Conservation (phyloP, 208 protist species). For the Trypanosoma platydactyli region DNA sequence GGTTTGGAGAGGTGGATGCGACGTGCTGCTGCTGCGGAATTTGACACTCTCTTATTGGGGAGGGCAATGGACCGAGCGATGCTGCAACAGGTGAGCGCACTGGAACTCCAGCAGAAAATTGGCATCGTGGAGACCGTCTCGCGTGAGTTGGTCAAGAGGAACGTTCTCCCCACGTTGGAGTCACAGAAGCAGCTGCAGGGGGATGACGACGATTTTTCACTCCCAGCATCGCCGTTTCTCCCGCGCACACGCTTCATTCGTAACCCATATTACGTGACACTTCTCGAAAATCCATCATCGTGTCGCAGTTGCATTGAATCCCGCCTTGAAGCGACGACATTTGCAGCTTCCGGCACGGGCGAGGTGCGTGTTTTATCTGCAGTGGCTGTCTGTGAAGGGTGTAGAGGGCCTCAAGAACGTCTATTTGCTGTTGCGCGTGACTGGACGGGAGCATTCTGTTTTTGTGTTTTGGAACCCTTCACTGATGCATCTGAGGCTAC, state of each 20-base stretch:
- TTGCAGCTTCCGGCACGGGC: constrained; percentile 11
- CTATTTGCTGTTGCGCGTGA: constrained; percentile 32
- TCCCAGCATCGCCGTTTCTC: constrained; percentile 29
- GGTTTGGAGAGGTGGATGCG: constrained; percentile 18
- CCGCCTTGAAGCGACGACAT: constrained; percentile 29
- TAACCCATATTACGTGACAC: constrained; percentile 25
- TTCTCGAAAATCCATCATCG: constrained; percentile 12
- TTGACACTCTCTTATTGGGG: constrained; percentile 10
- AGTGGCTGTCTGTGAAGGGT: constrained; percentile 13
- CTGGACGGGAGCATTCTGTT: constrained; percentile 32
- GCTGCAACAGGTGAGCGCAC: not conserved
- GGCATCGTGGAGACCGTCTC: not conserved
- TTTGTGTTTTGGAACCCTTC: constrained; percentile 26
- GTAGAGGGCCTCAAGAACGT: constrained; percentile 5
- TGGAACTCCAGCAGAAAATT: constrained; percentile 7
- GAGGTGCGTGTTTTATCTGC: constrained; percentile 35
- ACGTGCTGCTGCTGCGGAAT: not conserved
- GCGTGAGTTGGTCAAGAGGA: not conserved
- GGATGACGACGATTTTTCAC: constrained; percentile 1
- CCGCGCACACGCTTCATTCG: constrained; percentile 19
- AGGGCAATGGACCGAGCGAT: constrained; percentile 1
- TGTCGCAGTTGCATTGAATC: constrained; percentile 20
- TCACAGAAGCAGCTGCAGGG: not conserved
- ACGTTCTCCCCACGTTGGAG: not conserved
- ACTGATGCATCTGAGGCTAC: constrained; percentile 9